Evolutionary conservation across 768 basidiomycete genomes (phyloP), one percentile per base, ranked within the genome.

Genomic region (Tricholoma flavovirens): DNA sequence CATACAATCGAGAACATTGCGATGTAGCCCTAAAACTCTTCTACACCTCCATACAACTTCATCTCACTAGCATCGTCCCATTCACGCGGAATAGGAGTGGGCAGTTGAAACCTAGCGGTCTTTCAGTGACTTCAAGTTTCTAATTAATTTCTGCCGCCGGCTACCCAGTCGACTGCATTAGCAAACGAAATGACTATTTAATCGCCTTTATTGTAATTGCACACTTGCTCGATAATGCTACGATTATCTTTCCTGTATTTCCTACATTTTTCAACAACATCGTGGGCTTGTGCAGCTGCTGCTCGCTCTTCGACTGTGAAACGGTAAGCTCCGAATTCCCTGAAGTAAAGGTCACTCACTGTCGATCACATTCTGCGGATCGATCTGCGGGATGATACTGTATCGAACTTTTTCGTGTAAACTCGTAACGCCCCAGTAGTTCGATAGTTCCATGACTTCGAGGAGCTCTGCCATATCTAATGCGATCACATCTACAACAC

Each of bases 201-300:
- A 26, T 15, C 35, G 35, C 14, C 35, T 45, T 24, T 6, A 45
- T n/a, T n/a, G n/a, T 45, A 7, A 12, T 11, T 22, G 21, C 21
- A 11, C 10, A 45, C 43, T 1, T 22, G 21, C 22, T 22, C 17
- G 11, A 69, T 69, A 15, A 65, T 60, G 2, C 26, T 54, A 9
- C 22, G n/a, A 32, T 75, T 75, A 9, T 58, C 51, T 11, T 62
- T 38, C 56, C 65, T 62, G 56, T 67, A 76, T 17, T 66, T 61
- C 0, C 54, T 49, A 53, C 73, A 71, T 3, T 60, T 60, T n/a
- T 60, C 12, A 8, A 65, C 33, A 73, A 58, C 22, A 59, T 55
- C 29, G 50, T 53, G 3, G 26, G 70, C 71, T 3, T 57, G 42
- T 1, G 61, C 51, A 0, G 8, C 6, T 15, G 61, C 49, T 4